Evolutionary conservation across 2,329 filamentous ascomycete species (phyloP).

Genomic region (Colletotrichum brevisporum): DNA sequence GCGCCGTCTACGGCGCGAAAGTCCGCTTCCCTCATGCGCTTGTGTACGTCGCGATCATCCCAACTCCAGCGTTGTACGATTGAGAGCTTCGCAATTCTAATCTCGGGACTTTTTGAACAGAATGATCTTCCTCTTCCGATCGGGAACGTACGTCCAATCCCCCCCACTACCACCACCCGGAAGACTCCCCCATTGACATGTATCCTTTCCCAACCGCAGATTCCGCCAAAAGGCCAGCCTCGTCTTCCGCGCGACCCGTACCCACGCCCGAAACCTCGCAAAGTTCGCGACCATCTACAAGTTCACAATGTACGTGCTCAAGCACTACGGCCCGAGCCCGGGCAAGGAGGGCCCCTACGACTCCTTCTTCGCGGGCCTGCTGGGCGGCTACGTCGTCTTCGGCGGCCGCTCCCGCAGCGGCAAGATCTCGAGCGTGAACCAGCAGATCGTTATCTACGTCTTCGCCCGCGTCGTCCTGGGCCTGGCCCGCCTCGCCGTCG

Average conservation of each 20-base stretch:
- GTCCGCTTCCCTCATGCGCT: constrained; percentile 98
- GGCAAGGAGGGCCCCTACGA: constrained; percentile 82
- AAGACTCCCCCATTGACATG: constrained; percentile 21
- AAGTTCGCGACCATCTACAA: constrained; percentile 96
- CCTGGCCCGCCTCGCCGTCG: constrained; percentile 85
- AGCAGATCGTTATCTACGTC: constrained; percentile 99
- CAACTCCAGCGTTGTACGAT: neutral
- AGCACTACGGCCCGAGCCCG: constrained; percentile 69
- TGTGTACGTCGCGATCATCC: constrained; percentile 66
- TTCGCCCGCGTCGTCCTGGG: constrained; percentile 92
- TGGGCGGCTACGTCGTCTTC: constrained; percentile 95
- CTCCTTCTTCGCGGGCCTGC: constrained; percentile 85
- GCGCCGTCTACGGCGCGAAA: constrained; percentile 95
- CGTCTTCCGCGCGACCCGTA: constrained; percentile 87
- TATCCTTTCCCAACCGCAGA: constrained; percentile 53
- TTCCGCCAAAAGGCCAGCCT: constrained; percentile 83
- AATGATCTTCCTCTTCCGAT: constrained; percentile 97
- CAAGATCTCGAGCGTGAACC: constrained; percentile 84
- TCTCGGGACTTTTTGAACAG: constrained; percentile 55
- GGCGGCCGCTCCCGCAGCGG: constrained; percentile 77
- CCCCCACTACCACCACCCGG: constrained; percentile 18
- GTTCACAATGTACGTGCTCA: constrained; percentile 80
- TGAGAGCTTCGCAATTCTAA: constrained; percentile 14
- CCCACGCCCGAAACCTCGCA: constrained; percentile 92
- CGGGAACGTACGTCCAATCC: constrained; percentile 77